These are phyloP conservation scores for Russula brevipes DNA, from an alignment of 768 basidiomycete genomes.

Conservation along the genomic window DNA sequence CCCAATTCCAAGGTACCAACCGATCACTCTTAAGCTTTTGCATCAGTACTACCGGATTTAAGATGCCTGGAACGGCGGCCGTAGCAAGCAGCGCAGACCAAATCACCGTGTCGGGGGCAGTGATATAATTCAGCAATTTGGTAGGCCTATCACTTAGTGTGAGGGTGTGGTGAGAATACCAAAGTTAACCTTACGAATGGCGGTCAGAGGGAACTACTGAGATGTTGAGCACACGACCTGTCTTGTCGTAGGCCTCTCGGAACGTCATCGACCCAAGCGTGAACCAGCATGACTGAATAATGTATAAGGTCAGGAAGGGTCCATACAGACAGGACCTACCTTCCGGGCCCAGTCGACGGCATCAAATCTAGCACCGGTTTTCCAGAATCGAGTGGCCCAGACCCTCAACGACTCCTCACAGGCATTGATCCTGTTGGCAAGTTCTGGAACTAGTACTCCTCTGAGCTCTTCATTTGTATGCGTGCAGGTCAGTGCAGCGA, in stretches of 20 bases:
- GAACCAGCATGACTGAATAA: constrained; percentile 71
- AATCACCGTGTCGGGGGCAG: constrained; percentile 87
- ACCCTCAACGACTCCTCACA: constrained; percentile 70
- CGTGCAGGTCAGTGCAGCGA: constrained; percentile 72
- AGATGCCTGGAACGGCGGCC: constrained; percentile 91
- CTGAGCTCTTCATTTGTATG: constrained; percentile 85
- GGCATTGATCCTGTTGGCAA: constrained; percentile 79
- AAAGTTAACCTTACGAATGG: constrained; percentile 55
- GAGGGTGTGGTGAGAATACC: background rate
- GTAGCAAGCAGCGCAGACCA: constrained; percentile 82
- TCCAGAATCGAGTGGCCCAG: constrained; percentile 69
- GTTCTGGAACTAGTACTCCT: constrained; percentile 66
- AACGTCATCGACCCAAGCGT: constrained; percentile 94
- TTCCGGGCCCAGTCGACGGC: constrained; percentile 86
- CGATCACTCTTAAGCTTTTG: constrained; percentile 78
- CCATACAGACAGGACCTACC: constrained; percentile 38
- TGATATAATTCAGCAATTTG: constrained; percentile 91
- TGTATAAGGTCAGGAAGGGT: background rate
- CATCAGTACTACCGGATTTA: constrained; percentile 95
- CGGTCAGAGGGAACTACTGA: constrained; percentile 88
- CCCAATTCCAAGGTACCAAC: constrained; percentile 91
- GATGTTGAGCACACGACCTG: constrained; percentile 89
- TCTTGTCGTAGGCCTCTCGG: constrained; percentile 87
- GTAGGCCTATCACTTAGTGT: constrained; percentile 60
- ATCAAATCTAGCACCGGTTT: constrained; percentile 94